These are phyloP conservation scores for Ophiostoma himal-ulmi DNA, from an alignment of 2,329 filamentous ascomycete species.

Conservation along the genomic window DNA sequence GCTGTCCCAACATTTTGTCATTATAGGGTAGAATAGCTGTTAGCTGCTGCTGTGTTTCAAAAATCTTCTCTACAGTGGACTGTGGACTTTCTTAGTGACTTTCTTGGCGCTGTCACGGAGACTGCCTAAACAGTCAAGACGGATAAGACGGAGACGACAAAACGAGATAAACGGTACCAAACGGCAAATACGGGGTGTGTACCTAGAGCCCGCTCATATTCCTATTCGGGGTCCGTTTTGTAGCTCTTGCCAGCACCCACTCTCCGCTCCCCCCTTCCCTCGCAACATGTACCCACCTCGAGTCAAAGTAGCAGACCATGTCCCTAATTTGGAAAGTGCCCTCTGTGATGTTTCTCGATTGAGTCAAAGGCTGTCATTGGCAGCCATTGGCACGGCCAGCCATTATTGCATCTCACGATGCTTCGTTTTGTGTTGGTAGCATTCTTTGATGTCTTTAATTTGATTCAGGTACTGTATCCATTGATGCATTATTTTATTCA, in stretches of 20 bases:
- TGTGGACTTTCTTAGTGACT: neutral
- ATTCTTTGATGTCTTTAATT: neutral
- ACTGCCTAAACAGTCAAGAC: neutral
- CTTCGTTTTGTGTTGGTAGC: neutral
- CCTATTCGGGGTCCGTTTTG: neutral
- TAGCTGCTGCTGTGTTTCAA: neutral
- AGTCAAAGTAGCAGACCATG: neutral
- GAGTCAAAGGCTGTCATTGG: neutral
- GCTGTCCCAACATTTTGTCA: too few relatives aligned
- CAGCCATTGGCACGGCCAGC: neutral
- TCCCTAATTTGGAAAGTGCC: neutral
- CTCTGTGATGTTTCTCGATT: neutral
- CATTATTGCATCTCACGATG: neutral
- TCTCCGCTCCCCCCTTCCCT: too few relatives aligned
- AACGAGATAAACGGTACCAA: neutral
- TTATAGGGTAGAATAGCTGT: neutral
- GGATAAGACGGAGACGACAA: neutral
- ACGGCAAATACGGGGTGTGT: neutral
- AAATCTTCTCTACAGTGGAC: neutral
- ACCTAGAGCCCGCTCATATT: slow-evolving; percentile 3
- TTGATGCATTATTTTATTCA: too few relatives aligned
- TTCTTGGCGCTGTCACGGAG: slow-evolving; percentile 7
- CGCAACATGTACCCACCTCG: neutral
- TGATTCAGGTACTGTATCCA: neutral
- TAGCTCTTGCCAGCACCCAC: too few relatives aligned